phyloP scores from a whole-genome alignment of 352 stramenopile genomes.

The Phytopythium helicoides region DNA sequence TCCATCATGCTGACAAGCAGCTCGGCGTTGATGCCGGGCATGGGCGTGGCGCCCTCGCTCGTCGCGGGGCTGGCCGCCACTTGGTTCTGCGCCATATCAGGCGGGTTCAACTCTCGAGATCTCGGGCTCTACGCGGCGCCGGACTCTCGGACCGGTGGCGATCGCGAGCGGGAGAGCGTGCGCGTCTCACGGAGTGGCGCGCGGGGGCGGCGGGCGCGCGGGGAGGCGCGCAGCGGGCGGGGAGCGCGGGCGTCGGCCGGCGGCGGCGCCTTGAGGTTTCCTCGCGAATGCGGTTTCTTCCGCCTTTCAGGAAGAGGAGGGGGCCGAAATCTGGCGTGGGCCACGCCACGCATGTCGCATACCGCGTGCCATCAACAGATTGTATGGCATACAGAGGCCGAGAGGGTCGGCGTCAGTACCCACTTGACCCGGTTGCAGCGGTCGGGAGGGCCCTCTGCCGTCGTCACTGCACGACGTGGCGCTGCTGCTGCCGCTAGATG shows the following conservation, averaged over 20 bases:
- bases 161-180: too few species aligned
- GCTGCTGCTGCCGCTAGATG: too few species aligned
- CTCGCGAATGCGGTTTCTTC: too few species aligned
- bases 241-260: not conserved
- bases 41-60: slow-evolving; percentile 4
- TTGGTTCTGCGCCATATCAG: slow-evolving; percentile 22
- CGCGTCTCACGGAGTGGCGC: too few species aligned
- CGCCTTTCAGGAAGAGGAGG: not conserved
- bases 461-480: too few species aligned
- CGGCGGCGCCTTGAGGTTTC: too few species aligned
- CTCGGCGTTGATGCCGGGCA: slow-evolving; percentile 57
- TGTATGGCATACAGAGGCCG: not conserved
- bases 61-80: not conserved
- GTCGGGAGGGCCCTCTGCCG: too few species aligned
- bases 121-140: too few species aligned
- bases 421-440: too few species aligned
- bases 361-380: not conserved
- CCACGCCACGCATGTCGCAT: slow-evolving; percentile 3
- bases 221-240: too few species aligned
- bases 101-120: not conserved
- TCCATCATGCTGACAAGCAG: slow-evolving; percentile 85
- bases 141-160: too few species aligned
- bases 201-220: too few species aligned
- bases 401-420: not conserved
- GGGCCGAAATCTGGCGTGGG: not conserved